Conservation (phyloP, 768 basidiomycete species). For the Rubroboletus pulcherrimus region DNA sequence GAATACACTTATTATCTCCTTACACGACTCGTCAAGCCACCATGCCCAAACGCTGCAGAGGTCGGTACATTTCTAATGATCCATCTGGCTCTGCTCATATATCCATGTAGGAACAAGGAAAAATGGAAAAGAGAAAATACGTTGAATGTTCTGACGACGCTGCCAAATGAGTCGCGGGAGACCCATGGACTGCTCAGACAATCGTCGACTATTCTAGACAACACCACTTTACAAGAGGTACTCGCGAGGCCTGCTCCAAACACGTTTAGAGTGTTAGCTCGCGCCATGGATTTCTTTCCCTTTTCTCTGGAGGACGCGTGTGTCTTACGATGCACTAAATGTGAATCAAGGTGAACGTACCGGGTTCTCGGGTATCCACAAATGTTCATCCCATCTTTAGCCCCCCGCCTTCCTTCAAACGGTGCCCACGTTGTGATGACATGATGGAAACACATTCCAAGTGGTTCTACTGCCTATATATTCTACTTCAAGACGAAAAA, state of each 20-base stretch:
- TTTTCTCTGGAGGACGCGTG: slow-evolving; percentile 45
- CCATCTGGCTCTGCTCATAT: not conserved
- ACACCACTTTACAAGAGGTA: slow-evolving; percentile 39
- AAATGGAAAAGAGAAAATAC: slow-evolving; percentile 27
- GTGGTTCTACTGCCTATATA: slow-evolving; percentile 45
- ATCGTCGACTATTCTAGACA: not conserved
- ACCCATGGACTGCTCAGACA: not conserved
- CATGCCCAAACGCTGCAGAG: slow-evolving; percentile 19
- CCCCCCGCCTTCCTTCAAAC: slow-evolving; percentile 37
- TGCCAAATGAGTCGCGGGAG: not conserved
- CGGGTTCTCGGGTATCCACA: not conserved
- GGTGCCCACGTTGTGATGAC: slow-evolving; percentile 53
- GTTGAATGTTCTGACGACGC: slow-evolving; percentile 1
- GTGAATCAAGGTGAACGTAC: slow-evolving; percentile 44
- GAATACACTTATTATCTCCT: slow-evolving; percentile 20
- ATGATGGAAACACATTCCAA: slow-evolving; percentile 47
- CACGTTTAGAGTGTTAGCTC: slow-evolving; percentile 44
- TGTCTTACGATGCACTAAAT: slow-evolving; percentile 48
- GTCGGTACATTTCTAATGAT: slow-evolving; percentile 10
- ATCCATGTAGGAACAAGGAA: slow-evolving; percentile 31
- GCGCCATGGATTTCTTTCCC: slow-evolving; percentile 55
- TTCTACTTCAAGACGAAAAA: slow-evolving; percentile 50
- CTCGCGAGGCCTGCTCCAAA: slow-evolving; percentile 30
- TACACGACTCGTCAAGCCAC: slow-evolving; percentile 16
- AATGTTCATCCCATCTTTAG: slow-evolving; percentile 30